Conservation (phyloP, 352 stramenopile species). For the Thraustotheca clavata region DNA sequence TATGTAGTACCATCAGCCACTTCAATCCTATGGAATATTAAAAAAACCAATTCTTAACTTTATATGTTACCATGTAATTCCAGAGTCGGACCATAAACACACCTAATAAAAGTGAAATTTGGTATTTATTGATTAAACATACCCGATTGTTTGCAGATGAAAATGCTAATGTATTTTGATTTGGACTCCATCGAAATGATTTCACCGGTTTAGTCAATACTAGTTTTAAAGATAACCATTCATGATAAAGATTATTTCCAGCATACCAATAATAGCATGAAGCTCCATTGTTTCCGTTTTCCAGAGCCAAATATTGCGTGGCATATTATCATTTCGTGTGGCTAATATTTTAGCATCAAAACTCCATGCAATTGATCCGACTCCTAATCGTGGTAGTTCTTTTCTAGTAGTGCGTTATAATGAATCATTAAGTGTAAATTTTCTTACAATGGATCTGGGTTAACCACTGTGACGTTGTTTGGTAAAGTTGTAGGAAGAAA, state of each 20-base stretch:
- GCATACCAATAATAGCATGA: conserved; percentile 30
- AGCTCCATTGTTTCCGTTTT: conserved; percentile 61
- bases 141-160: conserved; percentile 45
- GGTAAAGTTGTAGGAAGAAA: conserved; percentile 24
- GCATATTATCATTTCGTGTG: conserved; percentile 76
- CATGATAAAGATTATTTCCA: conserved; percentile 21
- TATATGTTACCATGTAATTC: conserved; percentile 43
- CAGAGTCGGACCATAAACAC: conserved; percentile 53
- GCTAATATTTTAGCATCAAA: conserved; percentile 56
- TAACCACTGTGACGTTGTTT: conserved; percentile 59
- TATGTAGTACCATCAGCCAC: neutral
- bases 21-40: conserved; percentile 1
- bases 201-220: conserved; percentile 54
- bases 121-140: neutral
- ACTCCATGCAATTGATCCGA: conserved; percentile 60
- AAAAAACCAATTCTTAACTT: neutral
- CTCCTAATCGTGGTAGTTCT: conserved; percentile 61
- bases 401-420: conserved; percentile 30
- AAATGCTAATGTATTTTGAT: conserved; percentile 40
- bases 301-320: conserved; percentile 82
- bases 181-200: conserved; percentile 54
- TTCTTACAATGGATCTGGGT: conserved; percentile 55
- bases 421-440: neutral
- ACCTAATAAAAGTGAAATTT: conserved; percentile 24
- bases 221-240: neutral